Base-by-base conservation (phyloP, 345 rosid genomes). In the Pistacia vera region DNA sequence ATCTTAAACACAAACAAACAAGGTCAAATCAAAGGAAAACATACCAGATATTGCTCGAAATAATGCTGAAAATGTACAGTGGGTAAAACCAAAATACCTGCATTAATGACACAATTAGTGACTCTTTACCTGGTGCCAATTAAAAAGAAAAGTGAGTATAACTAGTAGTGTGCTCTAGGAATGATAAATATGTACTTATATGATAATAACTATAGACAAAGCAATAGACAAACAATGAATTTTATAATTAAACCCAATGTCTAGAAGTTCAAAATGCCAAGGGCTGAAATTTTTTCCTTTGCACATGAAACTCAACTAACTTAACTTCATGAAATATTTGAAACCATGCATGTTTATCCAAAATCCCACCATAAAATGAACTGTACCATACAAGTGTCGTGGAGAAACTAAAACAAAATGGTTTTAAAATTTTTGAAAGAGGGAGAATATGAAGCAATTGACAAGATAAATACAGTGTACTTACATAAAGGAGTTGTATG, bases 51-150 rank as follows among this genome's bases (percentile, higher is more conserved):
- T 79, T 81, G 82, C 99, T 96, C 63, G 92, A 83, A 72, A 96
- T 83, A 77, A 96, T 69, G 93, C 99, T 91, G 86, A 92, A 90
- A 64, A 89, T 62, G 81, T 96, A 96, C 78, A 96, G 28, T 0
- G 99, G 99, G 81, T 91, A 96, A 90, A 96, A 92, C 99, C 99
- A 96, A 82, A 91, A 88, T 0, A 96, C 86, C 99, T 96, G 92
- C 85, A 81, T 63, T 25, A 56, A 76, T 1, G 67, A 73, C 61
- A 13, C 60, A 63, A 73, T 13, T 58, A 71, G 30, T 49, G 61
- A 66, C 35, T n/a, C n/a, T 3, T 71, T 35, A 70, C 7, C 30
- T 38, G 17, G 52, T 70, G 20, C 30, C 7, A 28, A 77, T 11
- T 18, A 49, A 74, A 30, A 30, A 25, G 25, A 28, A 38, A 44